Percentiles rank a stretch among this genome's conserved stretches.
These are phyloP conservation scores for Nakazawaea pomicola DNA, from an alignment of 805 yeast genomes.

Conservation along the genomic window DNA sequence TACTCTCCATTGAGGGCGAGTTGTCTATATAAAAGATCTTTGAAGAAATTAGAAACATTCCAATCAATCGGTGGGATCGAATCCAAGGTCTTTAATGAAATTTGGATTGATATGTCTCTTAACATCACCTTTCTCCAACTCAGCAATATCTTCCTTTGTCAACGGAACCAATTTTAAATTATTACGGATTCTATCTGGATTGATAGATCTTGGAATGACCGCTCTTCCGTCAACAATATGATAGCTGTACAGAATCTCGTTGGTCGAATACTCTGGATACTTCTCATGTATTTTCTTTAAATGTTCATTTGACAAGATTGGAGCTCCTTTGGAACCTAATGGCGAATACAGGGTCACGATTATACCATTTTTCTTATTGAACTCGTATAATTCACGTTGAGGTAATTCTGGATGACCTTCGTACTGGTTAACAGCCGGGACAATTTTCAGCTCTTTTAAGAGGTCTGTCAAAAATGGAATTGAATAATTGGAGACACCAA, in stretches of 20 bases:
- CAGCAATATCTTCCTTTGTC: slow-evolving; percentile 27
- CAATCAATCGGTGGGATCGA: not conserved
- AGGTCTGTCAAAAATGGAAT: slow-evolving; percentile 68
- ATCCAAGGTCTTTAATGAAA: not conserved
- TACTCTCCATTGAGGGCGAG: too few relatives aligned
- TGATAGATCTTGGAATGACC: slow-evolving; percentile 34
- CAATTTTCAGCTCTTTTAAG: slow-evolving; percentile 60
- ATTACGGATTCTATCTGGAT: slow-evolving; percentile 31
- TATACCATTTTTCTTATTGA: slow-evolving; percentile 51
- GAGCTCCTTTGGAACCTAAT: slow-evolving; percentile 53
- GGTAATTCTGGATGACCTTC: slow-evolving; percentile 92
- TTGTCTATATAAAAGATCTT: too few relatives aligned
- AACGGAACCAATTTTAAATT: slow-evolving; percentile 28
- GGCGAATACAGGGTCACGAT: slow-evolving; percentile 78
- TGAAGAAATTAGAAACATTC: not conserved
- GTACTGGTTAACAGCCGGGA: slow-evolving; percentile 78
- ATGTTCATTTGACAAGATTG: slow-evolving; percentile 30
- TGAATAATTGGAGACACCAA: slow-evolving; percentile 79
- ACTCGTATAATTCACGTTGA: slow-evolving; percentile 60
- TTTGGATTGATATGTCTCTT: slow-evolving; percentile 7
- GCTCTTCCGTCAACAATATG: slow-evolving; percentile 28
- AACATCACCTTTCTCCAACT: slow-evolving; percentile 1
- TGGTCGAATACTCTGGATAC: slow-evolving; percentile 19
- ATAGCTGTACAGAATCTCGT: slow-evolving; percentile 7
- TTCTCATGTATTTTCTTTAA: slow-evolving; percentile 33